A percentile compares a stretch with the other conserved stretches of the same genome.
These are phyloP conservation scores for Globisporangium paddicum DNA, from an alignment of 352 stramenopile species.

Conservation along the genomic window DNA sequence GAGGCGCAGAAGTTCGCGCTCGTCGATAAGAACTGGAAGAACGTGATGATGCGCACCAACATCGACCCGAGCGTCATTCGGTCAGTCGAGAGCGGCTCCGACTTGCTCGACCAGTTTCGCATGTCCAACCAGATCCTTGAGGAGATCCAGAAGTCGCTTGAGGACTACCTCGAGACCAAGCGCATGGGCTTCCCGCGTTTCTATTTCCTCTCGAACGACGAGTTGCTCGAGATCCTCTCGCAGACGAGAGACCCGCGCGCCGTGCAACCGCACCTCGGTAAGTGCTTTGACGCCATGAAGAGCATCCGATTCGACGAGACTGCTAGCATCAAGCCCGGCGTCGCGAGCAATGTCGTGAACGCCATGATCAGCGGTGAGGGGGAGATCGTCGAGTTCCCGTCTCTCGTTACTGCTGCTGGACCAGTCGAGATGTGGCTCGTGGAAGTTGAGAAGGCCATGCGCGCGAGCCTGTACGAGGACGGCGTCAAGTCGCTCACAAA, in stretches of 20 bases:
- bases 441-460: conserved; percentile 87
- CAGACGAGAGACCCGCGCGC: conserved; percentile 87
- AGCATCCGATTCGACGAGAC: conserved; percentile 82
- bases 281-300: conserved; percentile 93
- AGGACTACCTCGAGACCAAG: conserved; percentile 92
- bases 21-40: conserved; percentile 86
- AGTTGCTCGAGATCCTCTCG: conserved; percentile 89
- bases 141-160: conserved; percentile 90
- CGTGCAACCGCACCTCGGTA: conserved; percentile 88
- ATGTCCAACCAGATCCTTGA: conserved; percentile 84
- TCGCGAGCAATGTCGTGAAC: conserved; percentile 50
- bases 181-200: conserved; percentile 90
- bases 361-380: conserved; percentile 86
- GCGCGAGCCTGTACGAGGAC: conserved; percentile 81
- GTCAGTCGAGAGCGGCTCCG: conserved; percentile 63
- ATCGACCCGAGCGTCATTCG: conserved; percentile 71
- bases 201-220: conserved; percentile 92
- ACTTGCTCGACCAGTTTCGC: conserved; percentile 81
- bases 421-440: conserved; percentile 87
- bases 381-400: conserved; percentile 78
- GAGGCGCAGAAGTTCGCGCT: conserved; percentile 84
- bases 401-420: conserved; percentile 71
- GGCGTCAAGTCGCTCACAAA: conserved; percentile 77
- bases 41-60: conserved; percentile 76
- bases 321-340: conserved; percentile 17